Base-by-base conservation (phyloP, 139 green algal genomes). In the Edaphochlamys debaryana region DNA sequence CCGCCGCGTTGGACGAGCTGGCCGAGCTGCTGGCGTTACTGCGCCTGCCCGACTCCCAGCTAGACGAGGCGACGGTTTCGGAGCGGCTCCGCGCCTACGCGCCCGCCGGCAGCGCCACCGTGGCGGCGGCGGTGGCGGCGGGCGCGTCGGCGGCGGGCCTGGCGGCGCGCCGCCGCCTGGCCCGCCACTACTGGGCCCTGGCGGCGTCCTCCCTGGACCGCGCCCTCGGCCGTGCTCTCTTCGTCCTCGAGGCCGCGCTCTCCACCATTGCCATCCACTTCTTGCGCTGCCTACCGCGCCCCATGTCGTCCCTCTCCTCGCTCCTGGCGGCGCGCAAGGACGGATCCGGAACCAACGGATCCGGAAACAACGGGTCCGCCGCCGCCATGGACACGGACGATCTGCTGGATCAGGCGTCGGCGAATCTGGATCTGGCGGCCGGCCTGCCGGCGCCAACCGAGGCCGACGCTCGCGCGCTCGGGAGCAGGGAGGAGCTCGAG, bases 191-290 rank as follows among this genome's bases (percentile, higher is more conserved):
- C 50, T 67, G 79, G 38, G 66, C 76, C 6, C 69, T 87, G 70
- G 48, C 87, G 7, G 66, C 87, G 22, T 85, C 71, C 29, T 66
- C 60, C 30, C 78, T 85, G 48, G 82, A 88, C 66, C 60, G 58
- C 1, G 80, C 72, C 62, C 60, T 87, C 27, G 50, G 23, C 23
- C 67, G 45, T 5, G 34, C 50, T 48, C 79, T 95, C 56, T 80
- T 93, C 30, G 69, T 93, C 22, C 56, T 95, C 19, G 93, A 94
- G 79, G 85, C 91, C 42, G 88, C 63, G 22, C 58, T 95, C 15
- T 84, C 81, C 8, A 86, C 87, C 54, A 80, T 91, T 23, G 80
- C 79, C 40, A 75, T 90, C 71, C 89, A 93, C 73, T 93, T 91
- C 71, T 54, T 90, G 68, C 84, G 88, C 68, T 93, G 71, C 78